Evolutionary conservation across 1,139 yeast genomes (phyloP).

Genomic region (Suhomyces coccinellae): DNA sequence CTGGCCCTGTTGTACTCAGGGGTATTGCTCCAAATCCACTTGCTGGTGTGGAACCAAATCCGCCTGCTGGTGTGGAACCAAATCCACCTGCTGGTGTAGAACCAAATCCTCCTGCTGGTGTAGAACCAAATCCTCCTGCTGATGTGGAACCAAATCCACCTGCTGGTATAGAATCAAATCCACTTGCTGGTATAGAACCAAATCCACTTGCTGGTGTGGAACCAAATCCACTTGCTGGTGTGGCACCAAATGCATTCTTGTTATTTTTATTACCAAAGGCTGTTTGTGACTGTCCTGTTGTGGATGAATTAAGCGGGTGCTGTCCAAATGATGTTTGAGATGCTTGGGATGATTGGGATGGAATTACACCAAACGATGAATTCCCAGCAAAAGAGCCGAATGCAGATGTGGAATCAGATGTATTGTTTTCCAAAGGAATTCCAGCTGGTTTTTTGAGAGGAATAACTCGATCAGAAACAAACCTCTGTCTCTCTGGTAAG

Average conservation of each 20-base stretch:
- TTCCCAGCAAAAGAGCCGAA: too few species aligned
- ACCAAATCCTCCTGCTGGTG: too few species aligned
- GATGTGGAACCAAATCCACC: too few species aligned
- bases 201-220: background rate
- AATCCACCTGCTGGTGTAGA: too few species aligned
- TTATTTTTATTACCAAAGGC: background rate
- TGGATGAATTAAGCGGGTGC: background rate
- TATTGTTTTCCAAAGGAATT: background rate
- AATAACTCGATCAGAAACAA: background rate
- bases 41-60: too few species aligned
- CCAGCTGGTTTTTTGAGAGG: background rate
- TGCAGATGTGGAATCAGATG: too few species aligned
- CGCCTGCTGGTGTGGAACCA: too few species aligned
- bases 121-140: too few species aligned
- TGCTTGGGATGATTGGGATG: background rate
- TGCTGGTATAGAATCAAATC: too few species aligned
- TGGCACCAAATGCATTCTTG: background rate
- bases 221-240: background rate
- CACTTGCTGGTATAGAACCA: too few species aligned
- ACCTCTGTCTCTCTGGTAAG: background rate
- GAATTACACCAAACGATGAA: background rate
- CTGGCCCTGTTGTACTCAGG: too few species aligned
- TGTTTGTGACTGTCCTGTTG: background rate
- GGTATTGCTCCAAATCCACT: too few species aligned
- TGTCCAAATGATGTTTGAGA: background rate